phyloP scores from a whole-genome alignment of 352 stramenopile species.

The Phytophthora cactorum region DNA sequence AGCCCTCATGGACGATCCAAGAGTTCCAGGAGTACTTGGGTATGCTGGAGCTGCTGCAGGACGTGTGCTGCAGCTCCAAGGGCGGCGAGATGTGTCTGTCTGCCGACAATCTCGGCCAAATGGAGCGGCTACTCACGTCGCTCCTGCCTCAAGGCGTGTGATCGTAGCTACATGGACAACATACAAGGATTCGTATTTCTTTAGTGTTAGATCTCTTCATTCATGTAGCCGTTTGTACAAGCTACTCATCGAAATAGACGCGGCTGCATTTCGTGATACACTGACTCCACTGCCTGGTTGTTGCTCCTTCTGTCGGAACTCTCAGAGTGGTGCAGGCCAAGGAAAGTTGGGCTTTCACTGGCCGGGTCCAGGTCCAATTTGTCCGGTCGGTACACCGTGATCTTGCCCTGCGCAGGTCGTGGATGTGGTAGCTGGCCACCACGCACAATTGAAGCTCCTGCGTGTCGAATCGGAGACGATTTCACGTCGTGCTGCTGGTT shows the following conservation, averaged over 20 bases:
- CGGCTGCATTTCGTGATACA: slow-evolving; percentile 43
- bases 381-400: slow-evolving; percentile 40
- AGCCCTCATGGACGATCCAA: slow-evolving; percentile 43
- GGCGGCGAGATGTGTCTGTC: slow-evolving; percentile 41
- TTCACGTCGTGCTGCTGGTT: slow-evolving; percentile 13
- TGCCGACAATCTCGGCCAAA: slow-evolving; percentile 43
- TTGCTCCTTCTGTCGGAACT: slow-evolving; percentile 17
- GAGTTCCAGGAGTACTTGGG: slow-evolving; percentile 53
- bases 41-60: slow-evolving; percentile 49
- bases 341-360: slow-evolving; percentile 11
- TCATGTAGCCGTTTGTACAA: slow-evolving; percentile 31
- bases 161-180: slow-evolving; percentile 10
- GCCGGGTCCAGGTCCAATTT: slow-evolving; percentile 29
- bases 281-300: slow-evolving; percentile 15
- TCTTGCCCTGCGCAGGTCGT: slow-evolving; percentile 30
- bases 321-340: slow-evolving; percentile 10
- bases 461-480: slow-evolving; percentile 30
- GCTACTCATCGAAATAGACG: slow-evolving; percentile 47
- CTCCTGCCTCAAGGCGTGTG: slow-evolving; percentile 40
- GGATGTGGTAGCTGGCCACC: slow-evolving; percentile 8
- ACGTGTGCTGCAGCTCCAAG: slow-evolving; percentile 30
- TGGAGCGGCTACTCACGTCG: slow-evolving; percentile 54
- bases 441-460: slow-evolving; percentile 25
- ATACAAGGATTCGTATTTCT: slow-evolving; percentile 6
- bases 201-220: slow-evolving; percentile 32